A percentile compares a stretch with the other conserved stretches of the same genome.
Evolutionary conservation across 805 yeast genomes (phyloP).

Genomic region (Barnettozyma pratensis): DNA sequence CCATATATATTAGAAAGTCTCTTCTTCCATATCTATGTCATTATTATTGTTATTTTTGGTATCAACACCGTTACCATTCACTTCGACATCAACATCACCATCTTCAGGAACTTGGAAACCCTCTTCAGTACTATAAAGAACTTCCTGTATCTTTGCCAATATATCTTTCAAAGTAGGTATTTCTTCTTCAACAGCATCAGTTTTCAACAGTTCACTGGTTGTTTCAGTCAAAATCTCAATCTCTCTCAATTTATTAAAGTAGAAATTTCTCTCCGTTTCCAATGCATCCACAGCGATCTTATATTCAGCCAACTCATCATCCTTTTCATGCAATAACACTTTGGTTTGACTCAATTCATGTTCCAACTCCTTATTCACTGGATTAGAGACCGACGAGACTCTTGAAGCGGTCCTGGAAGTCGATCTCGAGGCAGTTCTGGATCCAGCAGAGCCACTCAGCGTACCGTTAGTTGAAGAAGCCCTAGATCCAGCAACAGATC

Average conservation of each 20-base stretch:
- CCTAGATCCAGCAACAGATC: slow-evolving; percentile 6
- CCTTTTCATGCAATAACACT: slow-evolving; percentile 33
- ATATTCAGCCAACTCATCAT: slow-evolving; percentile 52
- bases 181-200: slow-evolving; percentile 21
- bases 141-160: slow-evolving; percentile 62
- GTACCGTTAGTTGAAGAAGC: slow-evolving; percentile 1
- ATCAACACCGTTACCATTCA: neutral
- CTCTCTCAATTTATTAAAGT: slow-evolving; percentile 82
- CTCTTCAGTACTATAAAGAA: slow-evolving; percentile 76
- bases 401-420: slow-evolving; percentile 22
- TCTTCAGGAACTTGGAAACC: slow-evolving; percentile 67
- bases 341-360: slow-evolving; percentile 45
- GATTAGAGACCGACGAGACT: slow-evolving; percentile 21
- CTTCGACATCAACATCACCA: slow-evolving; percentile 13
- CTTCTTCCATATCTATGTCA: slow-evolving; percentile 30
- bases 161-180: slow-evolving; percentile 35
- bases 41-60: slow-evolving; percentile 1
- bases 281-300: slow-evolving; percentile 57
- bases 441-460: neutral
- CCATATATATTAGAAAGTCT: slow-evolving; percentile 24
- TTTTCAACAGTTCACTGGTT: slow-evolving; percentile 46
- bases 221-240: slow-evolving; percentile 78
- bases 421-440: neutral
- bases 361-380: slow-evolving; percentile 29
- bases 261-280: slow-evolving; percentile 83